A percentile compares a stretch with the other conserved stretches of the same genome.
Conservation (phyloP, 176 grass and related monocot species). For the Lolium multiflorum region DNA sequence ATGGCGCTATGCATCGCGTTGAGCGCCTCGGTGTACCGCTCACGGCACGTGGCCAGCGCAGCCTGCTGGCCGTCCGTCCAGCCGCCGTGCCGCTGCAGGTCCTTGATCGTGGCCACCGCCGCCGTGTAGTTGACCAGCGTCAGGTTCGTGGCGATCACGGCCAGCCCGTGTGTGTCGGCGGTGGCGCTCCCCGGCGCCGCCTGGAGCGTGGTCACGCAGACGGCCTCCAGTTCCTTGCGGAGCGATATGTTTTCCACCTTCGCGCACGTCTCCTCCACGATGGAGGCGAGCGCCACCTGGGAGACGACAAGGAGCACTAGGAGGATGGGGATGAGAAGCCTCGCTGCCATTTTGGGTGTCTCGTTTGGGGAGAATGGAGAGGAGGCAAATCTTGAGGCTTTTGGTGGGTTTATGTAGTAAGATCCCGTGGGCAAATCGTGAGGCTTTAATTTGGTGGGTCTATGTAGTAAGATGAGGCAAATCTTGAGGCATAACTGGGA, state of each 20-base stretch:
- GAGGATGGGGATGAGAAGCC: neutral
- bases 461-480: too few relatives aligned
- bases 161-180: constrained; percentile 47
- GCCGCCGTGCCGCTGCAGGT: constrained; percentile 10
- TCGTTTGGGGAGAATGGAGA: too few relatives aligned
- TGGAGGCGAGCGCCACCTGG: neutral
- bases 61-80: constrained; percentile 12
- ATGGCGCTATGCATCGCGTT: constrained; percentile 57
- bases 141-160: constrained; percentile 55
- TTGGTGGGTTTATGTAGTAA: too few relatives aligned
- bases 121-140: constrained; percentile 63
- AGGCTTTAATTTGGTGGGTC: too few relatives aligned
- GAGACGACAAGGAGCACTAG: neutral
- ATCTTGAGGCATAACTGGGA: neutral
- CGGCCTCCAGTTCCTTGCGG: constrained; percentile 1
- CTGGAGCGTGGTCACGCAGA: constrained; percentile 52
- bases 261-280: constrained; percentile 44
- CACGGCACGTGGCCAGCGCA: constrained; percentile 47
- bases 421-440: too few relatives aligned
- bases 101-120: constrained; percentile 47
- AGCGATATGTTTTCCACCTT: constrained; percentile 18
- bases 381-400: too few relatives aligned
- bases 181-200: constrained; percentile 39
- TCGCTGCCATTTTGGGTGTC: constrained; percentile 32
- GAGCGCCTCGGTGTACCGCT: constrained; percentile 46